Evolutionary conservation across 768 basidiomycete species (phyloP), one percentile per base, ranked within the genome.

Genomic region (Exidia glandulosa): DNA sequence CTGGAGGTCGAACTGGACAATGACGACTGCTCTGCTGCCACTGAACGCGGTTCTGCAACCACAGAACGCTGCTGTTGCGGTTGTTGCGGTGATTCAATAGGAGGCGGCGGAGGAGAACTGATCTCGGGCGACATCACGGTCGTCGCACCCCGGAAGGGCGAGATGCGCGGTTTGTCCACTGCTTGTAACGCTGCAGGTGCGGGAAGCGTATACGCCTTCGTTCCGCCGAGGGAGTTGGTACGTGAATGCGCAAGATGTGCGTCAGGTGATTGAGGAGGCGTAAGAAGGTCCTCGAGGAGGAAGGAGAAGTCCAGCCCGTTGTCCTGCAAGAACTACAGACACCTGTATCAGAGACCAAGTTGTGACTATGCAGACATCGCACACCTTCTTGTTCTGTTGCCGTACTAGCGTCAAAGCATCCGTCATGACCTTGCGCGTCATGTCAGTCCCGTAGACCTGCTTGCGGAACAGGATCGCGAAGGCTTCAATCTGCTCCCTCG

Each of bases 301-400:
- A 87, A 93, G 27, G 88, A 87, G 70, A 97, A 96, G 74, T 96
- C 94, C 34, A 97, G 83, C 2, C 94, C 94, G 67, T 86, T 92
- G 66, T 97, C 94, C 74, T 92, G 86, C 5, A 97, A 77, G 16
- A 95, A 81, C 88, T 92, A 63, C 16, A 55, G 0, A 25, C 50
- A 32, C 16, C 25, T 25, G 60, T 32, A 27, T 52, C 10, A 12
- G 34, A 7, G 58, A 27, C 33, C 14, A 19, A 2, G n/a, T 3
- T 32, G 2, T 50, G 34, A 25, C 32, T 52, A 16, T 57, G n/a
- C 55, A 27, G 56, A 59, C 32, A 16, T 12, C 12, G 62, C 77
- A 37, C 47, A 92, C 94, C 81, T 90, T 93, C 66, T 81, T 84
- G 67, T 90, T 91, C 72, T 97, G 93, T 6, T 77, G 69, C 58